Percentiles rank a stretch among this genome's conserved stretches.
Evolutionary conservation across 306 rosid species (phyloP).

Genomic region (Neltuma alba): DNA sequence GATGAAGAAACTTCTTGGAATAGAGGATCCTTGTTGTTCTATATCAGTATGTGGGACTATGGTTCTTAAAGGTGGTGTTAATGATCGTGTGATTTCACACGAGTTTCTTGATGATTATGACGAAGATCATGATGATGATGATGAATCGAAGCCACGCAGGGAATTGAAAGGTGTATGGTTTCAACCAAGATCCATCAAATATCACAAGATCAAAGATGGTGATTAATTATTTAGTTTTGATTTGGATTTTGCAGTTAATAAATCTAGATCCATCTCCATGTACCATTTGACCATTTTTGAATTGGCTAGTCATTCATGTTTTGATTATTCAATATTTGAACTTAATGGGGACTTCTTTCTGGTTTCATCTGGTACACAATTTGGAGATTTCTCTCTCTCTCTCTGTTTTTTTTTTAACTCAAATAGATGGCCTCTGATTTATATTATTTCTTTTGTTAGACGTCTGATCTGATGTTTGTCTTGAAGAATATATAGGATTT

Average conservation of each 20-base stretch:
- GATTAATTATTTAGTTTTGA: no score
- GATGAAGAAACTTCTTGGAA: background rate
- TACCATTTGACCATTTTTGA: background rate
- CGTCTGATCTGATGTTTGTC: no score
- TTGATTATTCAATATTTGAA: no score
- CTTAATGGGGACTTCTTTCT: no score
- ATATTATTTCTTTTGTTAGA: no score
- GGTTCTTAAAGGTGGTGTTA: background rate
- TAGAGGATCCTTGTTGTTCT: background rate
- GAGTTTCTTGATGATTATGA: background rate
- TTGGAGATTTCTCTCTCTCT: no score
- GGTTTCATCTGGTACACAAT: no score
- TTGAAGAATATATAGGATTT: no score
- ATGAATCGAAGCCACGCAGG: background rate
- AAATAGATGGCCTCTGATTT: no score
- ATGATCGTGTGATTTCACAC: background rate
- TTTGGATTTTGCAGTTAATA: no score
- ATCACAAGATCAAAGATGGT: constrained; percentile 26
- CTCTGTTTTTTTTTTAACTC: no score
- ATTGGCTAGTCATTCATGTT: no score
- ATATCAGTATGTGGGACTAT: background rate
- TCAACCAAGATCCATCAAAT: constrained; percentile 29
- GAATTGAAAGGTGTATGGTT: constrained; percentile 38
- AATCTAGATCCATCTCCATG: background rate
- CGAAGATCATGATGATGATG: background rate